phyloP scores from a whole-genome alignment of 208 protist genomes.

The Trypanosoma avium region DNA sequence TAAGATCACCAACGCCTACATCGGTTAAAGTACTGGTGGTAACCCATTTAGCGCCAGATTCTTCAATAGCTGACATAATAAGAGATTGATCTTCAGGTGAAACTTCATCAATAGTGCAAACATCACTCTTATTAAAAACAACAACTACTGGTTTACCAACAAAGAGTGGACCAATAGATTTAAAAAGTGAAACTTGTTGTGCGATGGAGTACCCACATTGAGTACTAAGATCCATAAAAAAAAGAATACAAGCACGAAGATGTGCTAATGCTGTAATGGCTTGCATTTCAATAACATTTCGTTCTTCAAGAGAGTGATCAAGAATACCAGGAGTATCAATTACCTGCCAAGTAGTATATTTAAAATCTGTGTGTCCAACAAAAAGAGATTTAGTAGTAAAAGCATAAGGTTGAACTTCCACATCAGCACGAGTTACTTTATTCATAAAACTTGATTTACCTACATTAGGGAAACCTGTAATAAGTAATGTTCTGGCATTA shows the following conservation, averaged over 20 bases:
- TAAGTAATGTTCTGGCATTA: conserved; percentile 97
- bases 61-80: conserved; percentile 84
- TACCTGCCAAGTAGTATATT: conserved; percentile 99
- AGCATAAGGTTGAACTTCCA: conserved; percentile 99
- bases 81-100: conserved; percentile 78
- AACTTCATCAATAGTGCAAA: conserved; percentile 92
- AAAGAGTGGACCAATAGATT: conserved; percentile 99
- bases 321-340: conserved; percentile 99
- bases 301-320: conserved; percentile 99
- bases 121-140: conserved; percentile 99
- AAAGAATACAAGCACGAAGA: conserved; percentile 97
- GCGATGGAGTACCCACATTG: conserved; percentile 98
- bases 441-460: conserved; percentile 99
- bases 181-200: conserved; percentile 97
- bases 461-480: conserved; percentile 99
- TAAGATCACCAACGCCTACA: conserved; percentile 91
- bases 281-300: conserved; percentile 99
- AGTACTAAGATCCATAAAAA: conserved; percentile 99
- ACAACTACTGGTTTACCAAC: conserved; percentile 99
- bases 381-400: conserved; percentile 99
- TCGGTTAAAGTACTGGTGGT: conserved; percentile 96
- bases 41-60: conserved; percentile 86
- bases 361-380: conserved; percentile 99
- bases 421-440: conserved; percentile 99
- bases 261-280: conserved; percentile 99